These are phyloP conservation scores for Dictyostelium intermedium DNA, from an alignment of 78 protist genomes.

Conservation along the genomic window DNA sequence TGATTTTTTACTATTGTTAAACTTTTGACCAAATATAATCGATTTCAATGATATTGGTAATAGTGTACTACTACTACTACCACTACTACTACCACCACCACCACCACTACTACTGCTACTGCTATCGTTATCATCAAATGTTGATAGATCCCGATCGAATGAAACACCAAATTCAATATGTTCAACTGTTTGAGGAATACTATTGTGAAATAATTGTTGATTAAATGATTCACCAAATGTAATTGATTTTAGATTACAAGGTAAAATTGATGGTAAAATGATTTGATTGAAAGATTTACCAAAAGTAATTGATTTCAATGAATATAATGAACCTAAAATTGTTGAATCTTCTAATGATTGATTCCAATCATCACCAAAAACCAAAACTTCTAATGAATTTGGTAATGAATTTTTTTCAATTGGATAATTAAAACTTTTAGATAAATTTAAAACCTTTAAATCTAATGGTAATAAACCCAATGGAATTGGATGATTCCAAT, in stretches of 20 bases:
- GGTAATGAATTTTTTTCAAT: not conserved
- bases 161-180: constrained; percentile 15
- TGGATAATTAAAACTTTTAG: not conserved
- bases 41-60: not conserved
- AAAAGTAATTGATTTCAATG: not conserved
- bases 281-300: not conserved
- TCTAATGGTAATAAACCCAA: not conserved
- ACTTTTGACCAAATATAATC: not conserved
- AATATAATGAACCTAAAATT: not conserved
- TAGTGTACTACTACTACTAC: not conserved
- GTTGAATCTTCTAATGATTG: not conserved
- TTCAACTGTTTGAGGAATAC: constrained; percentile 3
- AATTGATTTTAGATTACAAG: not conserved
- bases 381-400: not conserved
- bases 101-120: not conserved
- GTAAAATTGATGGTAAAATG: not conserved
- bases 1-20: not conserved
- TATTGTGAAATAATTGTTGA: not conserved
- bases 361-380: not conserved
- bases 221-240: not conserved
- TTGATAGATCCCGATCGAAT: not conserved
- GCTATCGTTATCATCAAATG: too few species aligned
- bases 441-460: not conserved
- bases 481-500: not conserved
- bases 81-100: not conserved